phyloP scores from a whole-genome alignment of 441 rosid species.

The Brassica hybrid region DNA sequence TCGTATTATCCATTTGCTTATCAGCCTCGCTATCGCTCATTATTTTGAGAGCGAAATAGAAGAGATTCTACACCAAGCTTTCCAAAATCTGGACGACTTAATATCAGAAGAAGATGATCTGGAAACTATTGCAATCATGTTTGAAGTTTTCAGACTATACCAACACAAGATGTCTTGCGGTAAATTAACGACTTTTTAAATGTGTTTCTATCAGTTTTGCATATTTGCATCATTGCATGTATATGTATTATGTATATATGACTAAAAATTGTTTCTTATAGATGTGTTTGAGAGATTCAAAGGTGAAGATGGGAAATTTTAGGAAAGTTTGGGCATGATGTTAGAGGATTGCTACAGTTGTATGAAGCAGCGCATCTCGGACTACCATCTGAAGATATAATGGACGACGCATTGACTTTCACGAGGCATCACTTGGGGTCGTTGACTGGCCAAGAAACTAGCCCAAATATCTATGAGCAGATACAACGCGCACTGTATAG shows the following conservation, averaged over 20 bases:
- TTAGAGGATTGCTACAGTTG: neutral
- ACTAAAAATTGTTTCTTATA: neutral
- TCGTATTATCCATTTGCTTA: neutral
- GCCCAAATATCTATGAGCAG: no score
- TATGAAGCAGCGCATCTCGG: neutral
- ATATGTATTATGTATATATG: no score
- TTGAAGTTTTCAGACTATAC: conserved; percentile 4
- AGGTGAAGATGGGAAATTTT: neutral
- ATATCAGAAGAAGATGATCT: neutral
- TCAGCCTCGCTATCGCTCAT: neutral
- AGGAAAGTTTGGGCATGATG: neutral
- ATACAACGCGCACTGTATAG: no score
- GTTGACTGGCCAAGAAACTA: no score
- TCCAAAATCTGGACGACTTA: neutral
- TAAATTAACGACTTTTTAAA: neutral
- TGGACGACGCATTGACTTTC: neutral
- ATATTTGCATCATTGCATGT: no score
- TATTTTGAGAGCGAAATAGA: neutral
- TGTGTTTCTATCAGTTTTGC: no score
- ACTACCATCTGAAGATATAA: neutral
- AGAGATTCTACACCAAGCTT: neutral
- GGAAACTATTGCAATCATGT: neutral
- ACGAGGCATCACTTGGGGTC: neutral
- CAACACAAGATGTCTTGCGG: neutral
- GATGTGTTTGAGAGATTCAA: neutral